Evolutionary conservation across 768 basidiomycete species (phyloP).

Genomic region (Chiua virens): DNA sequence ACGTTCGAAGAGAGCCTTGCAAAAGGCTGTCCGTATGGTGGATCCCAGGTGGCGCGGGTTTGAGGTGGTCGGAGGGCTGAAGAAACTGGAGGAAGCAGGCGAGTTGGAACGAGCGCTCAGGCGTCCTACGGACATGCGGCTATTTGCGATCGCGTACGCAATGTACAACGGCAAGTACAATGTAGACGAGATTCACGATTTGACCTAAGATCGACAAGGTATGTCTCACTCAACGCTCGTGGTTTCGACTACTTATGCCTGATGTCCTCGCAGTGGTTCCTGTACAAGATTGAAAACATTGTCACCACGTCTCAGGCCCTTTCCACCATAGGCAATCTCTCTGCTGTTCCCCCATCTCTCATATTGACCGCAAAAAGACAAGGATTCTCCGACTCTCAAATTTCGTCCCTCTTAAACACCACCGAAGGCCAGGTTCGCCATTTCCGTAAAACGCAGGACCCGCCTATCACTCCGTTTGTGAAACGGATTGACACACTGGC

Average conservation of each 20-base stretch:
- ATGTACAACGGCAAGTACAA: slow-evolving; percentile 93
- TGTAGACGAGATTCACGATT: slow-evolving; percentile 85
- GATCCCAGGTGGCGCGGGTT: slow-evolving; percentile 97
- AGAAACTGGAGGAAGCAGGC: slow-evolving; percentile 68
- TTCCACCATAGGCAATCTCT: slow-evolving; percentile 66
- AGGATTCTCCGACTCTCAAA: slow-evolving; percentile 94
- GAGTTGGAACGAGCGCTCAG: slow-evolving; percentile 75
- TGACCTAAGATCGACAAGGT: slow-evolving; percentile 99
- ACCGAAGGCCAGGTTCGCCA: slow-evolving; percentile 80
- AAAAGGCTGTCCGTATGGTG: slow-evolving; percentile 96
- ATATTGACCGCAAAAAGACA: slow-evolving; percentile 88
- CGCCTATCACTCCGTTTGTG: slow-evolving; percentile 86
- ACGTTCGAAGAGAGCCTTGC: slow-evolving; percentile 99
- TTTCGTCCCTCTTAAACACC: slow-evolving; percentile 74
- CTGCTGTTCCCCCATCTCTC: slow-evolving; percentile 69
- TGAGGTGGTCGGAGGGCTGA: slow-evolving; percentile 87
- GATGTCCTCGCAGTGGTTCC: slow-evolving; percentile 73
- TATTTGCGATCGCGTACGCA: slow-evolving; percentile 97
- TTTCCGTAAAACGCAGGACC: slow-evolving; percentile 77
- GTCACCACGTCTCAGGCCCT: slow-evolving; percentile 82
- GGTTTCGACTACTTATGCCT: neutral
- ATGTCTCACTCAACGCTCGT: neutral
- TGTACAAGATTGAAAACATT: slow-evolving; percentile 99
- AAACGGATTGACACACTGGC: slow-evolving; percentile 99
- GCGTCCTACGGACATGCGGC: slow-evolving; percentile 89